A percentile compares a stretch with the other conserved stretches of the same genome.
phyloP scores from a whole-genome alignment of 257 asterid species.

The Solanum sitiens region DNA sequence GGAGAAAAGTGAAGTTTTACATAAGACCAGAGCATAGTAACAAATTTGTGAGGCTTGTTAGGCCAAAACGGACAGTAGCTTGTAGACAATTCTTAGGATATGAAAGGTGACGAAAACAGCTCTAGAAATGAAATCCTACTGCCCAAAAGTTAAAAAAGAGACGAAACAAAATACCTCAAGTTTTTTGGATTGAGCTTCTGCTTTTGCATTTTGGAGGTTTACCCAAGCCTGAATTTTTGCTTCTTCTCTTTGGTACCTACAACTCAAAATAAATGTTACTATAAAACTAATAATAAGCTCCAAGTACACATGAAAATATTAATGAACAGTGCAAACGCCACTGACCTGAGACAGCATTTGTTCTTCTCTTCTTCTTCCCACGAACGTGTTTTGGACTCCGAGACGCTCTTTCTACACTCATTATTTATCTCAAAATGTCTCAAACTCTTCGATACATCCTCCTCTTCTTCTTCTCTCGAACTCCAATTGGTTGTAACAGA shows the following conservation, averaged over 20 bases:
- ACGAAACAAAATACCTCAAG: slow-evolving; percentile 55
- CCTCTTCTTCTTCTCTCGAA: slow-evolving; percentile 93
- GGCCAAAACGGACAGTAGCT: not conserved
- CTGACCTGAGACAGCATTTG: slow-evolving; percentile 75
- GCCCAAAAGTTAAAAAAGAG: not conserved
- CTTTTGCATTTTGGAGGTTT: slow-evolving; percentile 88
- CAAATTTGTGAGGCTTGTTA: not conserved
- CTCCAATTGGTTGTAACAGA: slow-evolving; percentile 70
- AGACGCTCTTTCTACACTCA: slow-evolving; percentile 49
- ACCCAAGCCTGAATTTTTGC: slow-evolving; percentile 98
- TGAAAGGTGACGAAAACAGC: not conserved
- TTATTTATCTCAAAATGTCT: slow-evolving; percentile 78
- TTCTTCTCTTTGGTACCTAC: slow-evolving; percentile 93
- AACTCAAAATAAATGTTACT: not conserved
- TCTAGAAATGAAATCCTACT: not conserved
- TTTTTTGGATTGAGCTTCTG: slow-evolving; percentile 96
- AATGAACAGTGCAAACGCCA: not conserved
- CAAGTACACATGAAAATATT: not conserved
- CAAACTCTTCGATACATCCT: slow-evolving; percentile 93
- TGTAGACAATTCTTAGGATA: not conserved
- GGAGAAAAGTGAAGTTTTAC: not conserved
- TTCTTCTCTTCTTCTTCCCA: slow-evolving; percentile 88
- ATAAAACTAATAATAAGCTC: not conserved
- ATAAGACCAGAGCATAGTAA: not conserved
- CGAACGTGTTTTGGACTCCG: slow-evolving; percentile 40